Conservation (phyloP, 805 yeast species). For the Saccharomycopsis synnaedendra region DNA sequence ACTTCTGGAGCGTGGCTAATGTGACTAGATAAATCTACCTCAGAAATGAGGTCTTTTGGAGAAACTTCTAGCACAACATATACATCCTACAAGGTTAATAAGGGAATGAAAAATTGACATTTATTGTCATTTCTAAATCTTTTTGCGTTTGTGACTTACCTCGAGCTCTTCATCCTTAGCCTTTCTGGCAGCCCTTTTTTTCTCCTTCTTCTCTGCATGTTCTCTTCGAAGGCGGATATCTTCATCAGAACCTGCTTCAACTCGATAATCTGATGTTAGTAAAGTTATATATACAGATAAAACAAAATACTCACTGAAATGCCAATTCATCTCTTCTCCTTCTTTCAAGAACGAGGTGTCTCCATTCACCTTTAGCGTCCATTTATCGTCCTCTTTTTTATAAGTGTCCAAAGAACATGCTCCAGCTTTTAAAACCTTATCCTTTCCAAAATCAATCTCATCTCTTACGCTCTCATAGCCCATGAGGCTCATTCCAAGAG, state of each 20-base stretch:
- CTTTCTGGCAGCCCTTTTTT: neutral
- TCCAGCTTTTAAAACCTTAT: slow-evolving; percentile 56
- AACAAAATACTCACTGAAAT: slow-evolving; percentile 38
- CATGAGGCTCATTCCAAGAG: slow-evolving; percentile 68
- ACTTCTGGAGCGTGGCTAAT: neutral
- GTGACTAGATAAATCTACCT: neutral
- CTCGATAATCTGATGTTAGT: slow-evolving; percentile 28
- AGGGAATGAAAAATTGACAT: neutral
- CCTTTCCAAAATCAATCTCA: slow-evolving; percentile 32
- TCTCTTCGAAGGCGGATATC: slow-evolving; percentile 53
- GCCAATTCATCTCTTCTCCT: slow-evolving; percentile 95
- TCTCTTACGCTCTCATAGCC: slow-evolving; percentile 42
- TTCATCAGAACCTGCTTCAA: slow-evolving; percentile 85
- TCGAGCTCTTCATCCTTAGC: too few species aligned
- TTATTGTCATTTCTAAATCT: too few species aligned
- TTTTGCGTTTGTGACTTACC: too few species aligned
- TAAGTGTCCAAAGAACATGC: slow-evolving; percentile 76
- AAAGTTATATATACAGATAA: neutral
- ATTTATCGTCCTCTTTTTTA: slow-evolving; percentile 27
- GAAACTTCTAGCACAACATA: slow-evolving; percentile 12
- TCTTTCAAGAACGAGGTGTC: slow-evolving; percentile 52
- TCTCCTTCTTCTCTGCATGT: slow-evolving; percentile 12
- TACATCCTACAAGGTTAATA: slow-evolving; percentile 5
- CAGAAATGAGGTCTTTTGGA: neutral
- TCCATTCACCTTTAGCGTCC: slow-evolving; percentile 65